These are phyloP conservation scores for Phylloporus sp. DNA, from an alignment of 1,284 basidiomycete species.

Conservation along the genomic window DNA sequence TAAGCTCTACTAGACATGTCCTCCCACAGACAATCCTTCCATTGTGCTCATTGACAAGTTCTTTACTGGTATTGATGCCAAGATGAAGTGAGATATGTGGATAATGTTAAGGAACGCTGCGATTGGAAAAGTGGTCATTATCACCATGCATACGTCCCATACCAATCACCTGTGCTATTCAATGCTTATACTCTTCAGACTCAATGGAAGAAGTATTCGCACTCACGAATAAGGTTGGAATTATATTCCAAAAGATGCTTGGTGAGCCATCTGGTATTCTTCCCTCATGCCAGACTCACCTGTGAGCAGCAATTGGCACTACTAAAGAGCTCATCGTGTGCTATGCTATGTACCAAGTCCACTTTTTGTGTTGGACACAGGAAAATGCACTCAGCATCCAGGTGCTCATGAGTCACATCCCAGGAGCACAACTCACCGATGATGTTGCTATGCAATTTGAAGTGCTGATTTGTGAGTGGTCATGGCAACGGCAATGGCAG, in stretches of 20 bases:
- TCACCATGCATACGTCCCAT: constrained; percentile 63
- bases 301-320: constrained; percentile 57
- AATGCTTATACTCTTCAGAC: constrained; percentile 44
- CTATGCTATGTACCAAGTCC: constrained; percentile 78
- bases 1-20: not conserved
- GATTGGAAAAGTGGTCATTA: constrained; percentile 66
- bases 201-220: constrained; percentile 87
- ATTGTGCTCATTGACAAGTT: constrained; percentile 85
- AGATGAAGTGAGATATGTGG: constrained; percentile 87
- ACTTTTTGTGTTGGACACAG: constrained; percentile 68
- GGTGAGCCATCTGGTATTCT: constrained; percentile 43
- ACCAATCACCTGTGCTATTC: not conserved
- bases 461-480: constrained; percentile 55
- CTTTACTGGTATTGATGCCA: constrained; percentile 82
- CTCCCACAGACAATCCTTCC: constrained; percentile 63
- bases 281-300: not conserved
- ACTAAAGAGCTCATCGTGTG: constrained; percentile 64
- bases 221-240: constrained; percentile 73
- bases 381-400: constrained; percentile 61
- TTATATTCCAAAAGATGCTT: constrained; percentile 69
- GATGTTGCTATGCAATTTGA: constrained; percentile 82
- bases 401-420: constrained; percentile 64
- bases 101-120: constrained; percentile 66
- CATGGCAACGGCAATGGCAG: constrained; percentile 5
- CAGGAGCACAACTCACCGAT: constrained; percentile 67